Percentiles rank a stretch among this genome's conserved stretches.
Conservation (phyloP, 1,284 basidiomycete genomes). For the Amylostereum areolatum region DNA sequence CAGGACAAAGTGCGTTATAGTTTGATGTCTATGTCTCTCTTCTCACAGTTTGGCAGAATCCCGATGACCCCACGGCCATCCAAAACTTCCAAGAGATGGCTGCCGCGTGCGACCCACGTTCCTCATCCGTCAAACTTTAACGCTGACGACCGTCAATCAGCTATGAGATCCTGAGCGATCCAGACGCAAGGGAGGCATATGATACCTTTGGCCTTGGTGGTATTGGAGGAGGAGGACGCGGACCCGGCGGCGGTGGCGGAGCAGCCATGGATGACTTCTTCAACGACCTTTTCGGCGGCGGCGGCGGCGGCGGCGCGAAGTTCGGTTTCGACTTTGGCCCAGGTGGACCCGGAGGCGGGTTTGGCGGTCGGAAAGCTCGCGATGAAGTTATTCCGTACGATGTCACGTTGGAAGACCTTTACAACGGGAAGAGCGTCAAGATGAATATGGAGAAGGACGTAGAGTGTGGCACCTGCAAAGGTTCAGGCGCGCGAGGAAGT, state of each 20-base stretch:
- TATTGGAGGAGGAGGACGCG: constrained; percentile 39
- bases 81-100: constrained; percentile 86
- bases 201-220: constrained; percentile 78
- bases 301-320: constrained; percentile 35
- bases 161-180: constrained; percentile 83
- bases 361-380: constrained; percentile 48
- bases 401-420: constrained; percentile 89
- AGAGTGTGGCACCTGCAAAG: constrained; percentile 77
- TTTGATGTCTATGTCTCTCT: background rate
- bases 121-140: constrained; percentile 2
- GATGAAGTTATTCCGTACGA: constrained; percentile 66
- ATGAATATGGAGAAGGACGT: constrained; percentile 88
- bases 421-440: constrained; percentile 85
- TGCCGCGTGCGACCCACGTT: constrained; percentile 79
- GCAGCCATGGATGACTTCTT: constrained; percentile 73
- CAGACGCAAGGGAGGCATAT: constrained; percentile 73
- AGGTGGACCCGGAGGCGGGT: constrained; percentile 34
- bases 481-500: constrained; percentile 76
- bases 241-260: constrained; percentile 36
- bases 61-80: constrained; percentile 71
- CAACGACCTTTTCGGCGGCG: constrained; percentile 63
- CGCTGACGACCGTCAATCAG: constrained; percentile 29
- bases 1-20: constrained; percentile 56
- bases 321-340: constrained; percentile 57
- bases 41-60: constrained; percentile 48